Percentiles rank a stretch among this genome's conserved stretches.
phyloP scores from a whole-genome alignment of 208 protist species.

The Trypanosoma conorhini region DNA sequence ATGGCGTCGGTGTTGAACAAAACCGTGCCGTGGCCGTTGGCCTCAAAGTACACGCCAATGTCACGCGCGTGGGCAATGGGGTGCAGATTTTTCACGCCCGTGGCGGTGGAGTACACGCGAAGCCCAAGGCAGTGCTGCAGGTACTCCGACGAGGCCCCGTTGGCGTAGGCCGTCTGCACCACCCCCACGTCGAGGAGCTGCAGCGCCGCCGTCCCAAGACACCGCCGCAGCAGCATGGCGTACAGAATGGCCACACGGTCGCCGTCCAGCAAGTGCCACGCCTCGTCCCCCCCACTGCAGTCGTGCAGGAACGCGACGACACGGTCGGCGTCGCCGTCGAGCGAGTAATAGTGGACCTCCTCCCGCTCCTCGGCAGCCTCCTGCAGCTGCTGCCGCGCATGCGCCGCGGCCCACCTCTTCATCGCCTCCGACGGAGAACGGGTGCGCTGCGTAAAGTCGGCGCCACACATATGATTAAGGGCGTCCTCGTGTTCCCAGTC shows the following conservation, averaged over 20 bases:
- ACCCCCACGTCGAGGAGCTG: conserved; percentile 64
- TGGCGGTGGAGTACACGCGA: conserved; percentile 58
- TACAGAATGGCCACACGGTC: conserved; percentile 83
- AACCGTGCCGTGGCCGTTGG: conserved; percentile 96
- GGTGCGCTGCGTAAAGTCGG: conserved; percentile 85
- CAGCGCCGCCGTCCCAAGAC: conserved; percentile 40
- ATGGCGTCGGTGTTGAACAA: conserved; percentile 55
- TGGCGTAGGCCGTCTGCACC: conserved; percentile 97
- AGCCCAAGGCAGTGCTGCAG: conserved; percentile 54
- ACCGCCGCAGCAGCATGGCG: conserved; percentile 51
- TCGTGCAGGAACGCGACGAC: conserved; percentile 75
- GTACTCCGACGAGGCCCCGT: conserved; percentile 92
- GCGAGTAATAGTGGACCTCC: conserved; percentile 70
- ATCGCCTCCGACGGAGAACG: conserved; percentile 46
- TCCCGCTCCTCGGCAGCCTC: conserved; percentile 9
- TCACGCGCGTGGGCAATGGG: conserved; percentile 84
- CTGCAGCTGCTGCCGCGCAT: background rate
- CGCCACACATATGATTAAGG: conserved; percentile 89
- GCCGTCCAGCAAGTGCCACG: conserved; percentile 74
- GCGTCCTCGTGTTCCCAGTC: conserved; percentile 25
- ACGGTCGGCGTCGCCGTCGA: conserved; percentile 96
- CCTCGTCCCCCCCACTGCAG: background rate
- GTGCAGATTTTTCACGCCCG: conserved; percentile 96
- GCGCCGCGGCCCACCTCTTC: conserved; percentile 31
- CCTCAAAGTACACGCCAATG: conserved; percentile 97